These are phyloP conservation scores for Serendipita indica DNA, from an alignment of 768 basidiomycete genomes.

Conservation along the genomic window DNA sequence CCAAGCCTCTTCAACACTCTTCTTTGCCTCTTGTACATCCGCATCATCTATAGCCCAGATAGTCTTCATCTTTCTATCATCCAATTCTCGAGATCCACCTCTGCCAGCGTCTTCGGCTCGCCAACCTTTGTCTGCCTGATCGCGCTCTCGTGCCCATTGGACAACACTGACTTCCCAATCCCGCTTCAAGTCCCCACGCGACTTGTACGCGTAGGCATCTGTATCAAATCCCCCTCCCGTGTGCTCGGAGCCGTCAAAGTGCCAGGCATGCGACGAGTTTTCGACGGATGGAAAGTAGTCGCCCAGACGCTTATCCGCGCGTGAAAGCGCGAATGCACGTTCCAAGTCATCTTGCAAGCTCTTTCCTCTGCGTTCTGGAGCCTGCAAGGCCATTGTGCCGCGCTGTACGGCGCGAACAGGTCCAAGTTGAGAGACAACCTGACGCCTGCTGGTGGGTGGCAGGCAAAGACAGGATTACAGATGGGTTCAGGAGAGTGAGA, in stretches of 20 bases:
- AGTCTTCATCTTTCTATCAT: constrained; percentile 3
- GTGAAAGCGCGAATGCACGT: constrained; percentile 5
- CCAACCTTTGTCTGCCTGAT: constrained; percentile 1
- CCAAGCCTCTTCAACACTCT: background rate
- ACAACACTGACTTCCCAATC: background rate
- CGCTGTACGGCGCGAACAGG: too few species aligned
- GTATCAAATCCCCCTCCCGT: constrained; percentile 5
- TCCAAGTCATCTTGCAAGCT: background rate
- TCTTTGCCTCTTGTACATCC: background rate
- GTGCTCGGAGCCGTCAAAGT: constrained; percentile 6
- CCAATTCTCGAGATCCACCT: background rate
- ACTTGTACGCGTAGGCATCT: constrained; percentile 2
- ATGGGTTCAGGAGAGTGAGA: too few species aligned
- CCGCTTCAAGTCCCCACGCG: background rate
- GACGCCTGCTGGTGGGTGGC: too few species aligned
- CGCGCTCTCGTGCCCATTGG: constrained; percentile 7
- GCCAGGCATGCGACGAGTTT: background rate
- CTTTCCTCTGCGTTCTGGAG: constrained; percentile 1
- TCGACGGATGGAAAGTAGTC: constrained; percentile 5
- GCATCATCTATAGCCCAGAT: background rate
- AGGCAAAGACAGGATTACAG: too few species aligned
- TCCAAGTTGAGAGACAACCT: too few species aligned
- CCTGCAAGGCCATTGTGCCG: background rate
- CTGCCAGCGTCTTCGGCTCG: constrained; percentile 2
- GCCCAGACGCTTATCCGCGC: background rate